Evolutionary conservation across 495 filamentous ascomycete genomes (phyloP), one percentile per base, ranked within the genome.

Genomic region (Penicillium robsamsonii): DNA sequence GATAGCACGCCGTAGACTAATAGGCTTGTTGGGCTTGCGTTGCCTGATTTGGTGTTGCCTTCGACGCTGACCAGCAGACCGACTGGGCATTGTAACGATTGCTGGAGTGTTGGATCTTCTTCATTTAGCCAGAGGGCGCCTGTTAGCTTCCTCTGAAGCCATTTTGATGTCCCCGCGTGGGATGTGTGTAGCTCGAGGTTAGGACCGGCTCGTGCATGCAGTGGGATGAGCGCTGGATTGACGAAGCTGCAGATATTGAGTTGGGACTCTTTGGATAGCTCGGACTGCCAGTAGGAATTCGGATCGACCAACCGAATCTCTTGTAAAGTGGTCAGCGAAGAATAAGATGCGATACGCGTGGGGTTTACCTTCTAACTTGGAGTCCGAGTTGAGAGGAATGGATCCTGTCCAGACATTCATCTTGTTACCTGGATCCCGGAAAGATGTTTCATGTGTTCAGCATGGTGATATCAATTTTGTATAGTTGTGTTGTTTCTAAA

Each of bases 1-100:
- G 71, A 74, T 41, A 79, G 40, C 12, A 76, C 63, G 37, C 74
- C 82, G 50, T 85, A 85, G 24, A 87, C 68, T 22, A 87, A 62
- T 8, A 87, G 55, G 52, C 85, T 82, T 11, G 83, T 80, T 4
- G 77, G 67, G 13, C 60, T 50, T 11, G 69, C 55, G 6, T 53
- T 60, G 9, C 64, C 56, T 44, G 51, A 50, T 45, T 62, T 68
- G 15, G 55, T 53, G 17, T 50, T 57, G n/a, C 57, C 59, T 13
- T 69, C 61, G 17, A 76, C 66, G 33, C 62, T 60, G 18, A 79
- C 47, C 24, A 79, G 68, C 35, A 79, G 61, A 13, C 70, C 76
- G 33, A 74, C 71, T 5, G 76, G 74, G 18, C 74, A 76, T 49
- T 76, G 76, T 3, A 76, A 24, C 1, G 64, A 64, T 47, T 68